Conservation (phyloP, 495 filamentous ascomycete genomes). For the Xylaria intraflava region DNA sequence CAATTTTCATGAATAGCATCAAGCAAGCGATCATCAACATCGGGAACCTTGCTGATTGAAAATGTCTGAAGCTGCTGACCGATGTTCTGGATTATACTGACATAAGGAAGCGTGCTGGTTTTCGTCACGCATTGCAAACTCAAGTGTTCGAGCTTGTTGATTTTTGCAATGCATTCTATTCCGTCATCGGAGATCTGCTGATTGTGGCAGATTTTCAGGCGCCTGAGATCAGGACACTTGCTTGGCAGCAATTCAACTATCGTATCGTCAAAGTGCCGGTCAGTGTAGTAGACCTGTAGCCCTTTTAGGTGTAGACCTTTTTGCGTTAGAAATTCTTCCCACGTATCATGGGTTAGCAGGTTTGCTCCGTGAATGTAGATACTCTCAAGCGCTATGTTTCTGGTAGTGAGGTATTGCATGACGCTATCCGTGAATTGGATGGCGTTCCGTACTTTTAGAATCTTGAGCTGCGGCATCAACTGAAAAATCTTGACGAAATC, state of each 20-base stretch:
- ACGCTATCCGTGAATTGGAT: slow-evolving; percentile 80
- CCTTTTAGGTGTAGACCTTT: slow-evolving; percentile 57
- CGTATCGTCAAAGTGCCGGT: slow-evolving; percentile 54
- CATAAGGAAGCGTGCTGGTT: slow-evolving; percentile 49
- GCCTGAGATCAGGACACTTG: slow-evolving; percentile 55
- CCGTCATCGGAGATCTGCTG: slow-evolving; percentile 42
- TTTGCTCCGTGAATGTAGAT: slow-evolving; percentile 72
- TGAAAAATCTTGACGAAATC: slow-evolving; percentile 78
- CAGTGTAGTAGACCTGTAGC: slow-evolving; percentile 67
- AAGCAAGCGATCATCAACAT: slow-evolving; percentile 56
- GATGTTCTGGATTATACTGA: slow-evolving; percentile 51
- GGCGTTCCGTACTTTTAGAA: slow-evolving; percentile 68
- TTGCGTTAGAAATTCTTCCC: slow-evolving; percentile 57
- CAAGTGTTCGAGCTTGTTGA: slow-evolving; percentile 61
- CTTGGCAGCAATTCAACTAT: slow-evolving; percentile 47
- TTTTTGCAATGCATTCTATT: slow-evolving; percentile 44
- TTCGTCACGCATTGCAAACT: slow-evolving; percentile 57
- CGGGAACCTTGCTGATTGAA: slow-evolving; percentile 55
- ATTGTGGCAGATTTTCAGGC: slow-evolving; percentile 64
- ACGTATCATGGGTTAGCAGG: slow-evolving; percentile 63
- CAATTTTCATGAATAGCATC: slow-evolving; percentile 62
- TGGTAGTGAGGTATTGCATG: slow-evolving; percentile 70
- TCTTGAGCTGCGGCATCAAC: slow-evolving; percentile 57
- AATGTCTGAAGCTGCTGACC: slow-evolving; percentile 63
- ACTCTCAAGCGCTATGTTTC: slow-evolving; percentile 53